phyloP scores from a whole-genome alignment of 2,329 filamentous ascomycete genomes.

The Scleromitrula shiraiana region DNA sequence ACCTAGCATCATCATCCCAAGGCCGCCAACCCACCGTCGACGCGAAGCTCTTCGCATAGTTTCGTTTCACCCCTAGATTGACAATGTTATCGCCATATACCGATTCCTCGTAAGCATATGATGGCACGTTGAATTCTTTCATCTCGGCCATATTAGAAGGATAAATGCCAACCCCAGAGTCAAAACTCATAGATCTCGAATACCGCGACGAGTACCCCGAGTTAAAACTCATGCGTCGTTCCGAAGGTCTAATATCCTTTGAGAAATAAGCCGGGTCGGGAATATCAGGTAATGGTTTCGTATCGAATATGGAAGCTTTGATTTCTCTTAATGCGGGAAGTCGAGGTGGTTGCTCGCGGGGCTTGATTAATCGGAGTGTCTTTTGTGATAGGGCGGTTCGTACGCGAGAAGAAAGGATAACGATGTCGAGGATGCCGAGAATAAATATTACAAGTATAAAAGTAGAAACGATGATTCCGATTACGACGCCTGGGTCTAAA shows the following conservation, averaged over 20 bases:
- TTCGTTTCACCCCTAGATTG: too few species aligned
- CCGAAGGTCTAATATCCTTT: background rate
- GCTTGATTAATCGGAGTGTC: background rate
- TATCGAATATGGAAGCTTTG: too few species aligned
- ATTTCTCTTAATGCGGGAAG: too few species aligned
- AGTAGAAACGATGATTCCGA: background rate
- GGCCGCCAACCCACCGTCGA: background rate
- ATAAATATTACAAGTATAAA: too few species aligned
- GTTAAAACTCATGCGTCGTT: background rate
- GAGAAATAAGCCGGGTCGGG: background rate
- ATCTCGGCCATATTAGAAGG: background rate
- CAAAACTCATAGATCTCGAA: background rate
- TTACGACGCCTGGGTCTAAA: background rate
- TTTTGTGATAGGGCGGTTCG: background rate
- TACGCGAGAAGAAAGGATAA: background rate
- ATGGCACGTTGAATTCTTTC: too few species aligned
- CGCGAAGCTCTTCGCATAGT: background rate
- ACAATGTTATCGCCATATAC: too few species aligned
- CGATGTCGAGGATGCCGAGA: background rate
- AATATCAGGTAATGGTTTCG: background rate
- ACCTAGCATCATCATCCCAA: background rate
- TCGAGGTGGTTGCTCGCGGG: too few species aligned
- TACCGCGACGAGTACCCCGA: constrained; percentile 4
- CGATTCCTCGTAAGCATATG: background rate
- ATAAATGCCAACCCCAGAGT: background rate